Base-by-base conservation (phyloP, 495 filamentous ascomycete species). In the Neurospora africana region DNA sequence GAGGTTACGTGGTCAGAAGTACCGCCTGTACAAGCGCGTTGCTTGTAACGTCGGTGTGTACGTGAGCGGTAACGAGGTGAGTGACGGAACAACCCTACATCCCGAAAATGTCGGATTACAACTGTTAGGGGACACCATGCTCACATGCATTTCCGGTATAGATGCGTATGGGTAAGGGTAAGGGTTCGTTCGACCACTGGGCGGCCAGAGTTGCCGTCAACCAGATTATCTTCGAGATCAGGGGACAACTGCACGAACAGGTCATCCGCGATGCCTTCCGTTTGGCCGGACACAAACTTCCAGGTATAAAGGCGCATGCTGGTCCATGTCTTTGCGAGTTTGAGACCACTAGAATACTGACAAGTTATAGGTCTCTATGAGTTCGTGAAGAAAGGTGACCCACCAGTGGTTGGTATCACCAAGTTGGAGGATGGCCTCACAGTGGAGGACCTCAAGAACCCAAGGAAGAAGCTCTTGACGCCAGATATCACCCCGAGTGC, bases 101-200 rank as follows among this genome's bases (percentile, higher is more conserved):
- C 8, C 39, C n/a, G 27, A 15, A 10, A 27, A 44, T 44, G 2
- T 40, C 40, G 39, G 30, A 23, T 30, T 2, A 9, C 5, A 21
- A 43, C 33, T 6, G 27, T 4, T 30, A 41, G 65, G 15, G 65
- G 39, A 21, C n/a, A 21, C 2, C 3, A 36, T 67, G 69, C 77
- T 80, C 71, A 80, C 72, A 21, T 76, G 58, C 76, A 53, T 4
- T 38, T 41, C 6, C 61, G 9, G 72, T 27, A 27, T 69, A 89
- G 87, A 83, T 90, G 75, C 90, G 96, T 86, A 99, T 99, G 95
- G 96, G 95, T 82, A 98, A 97, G 84, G 95, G 95, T 80, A 99
- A 98, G 83, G 95, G 95, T 75, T 91, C 89, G 74, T 98, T 98
- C 81, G 95, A 98, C 82, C 92, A 95, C 83, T 99, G 95, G 95